phyloP scores from a whole-genome alignment of 768 basidiomycete genomes.

The Lentinus tigrinus region DNA sequence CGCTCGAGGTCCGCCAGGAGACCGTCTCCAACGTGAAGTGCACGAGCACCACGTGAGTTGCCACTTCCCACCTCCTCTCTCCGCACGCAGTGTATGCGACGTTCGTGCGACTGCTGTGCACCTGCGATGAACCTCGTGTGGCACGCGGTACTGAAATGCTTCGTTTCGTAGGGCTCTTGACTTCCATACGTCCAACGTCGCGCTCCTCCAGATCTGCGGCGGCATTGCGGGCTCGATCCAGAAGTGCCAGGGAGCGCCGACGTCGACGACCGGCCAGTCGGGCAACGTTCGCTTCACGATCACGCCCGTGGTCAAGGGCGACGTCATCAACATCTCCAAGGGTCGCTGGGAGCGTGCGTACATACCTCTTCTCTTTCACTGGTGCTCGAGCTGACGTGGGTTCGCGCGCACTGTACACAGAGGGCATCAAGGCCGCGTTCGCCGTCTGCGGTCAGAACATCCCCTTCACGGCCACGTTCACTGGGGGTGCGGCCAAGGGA shows the following conservation, averaged over 20 bases:
- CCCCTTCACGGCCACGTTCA: slow-evolving; percentile 26
- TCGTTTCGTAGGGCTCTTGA: slow-evolving; percentile 19
- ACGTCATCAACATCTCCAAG: slow-evolving; percentile 28
- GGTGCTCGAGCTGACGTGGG: background rate
- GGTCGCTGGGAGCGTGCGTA: slow-evolving; percentile 29
- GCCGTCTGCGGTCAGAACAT: slow-evolving; percentile 27
- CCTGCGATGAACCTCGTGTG: background rate
- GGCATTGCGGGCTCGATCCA: slow-evolving; percentile 29
- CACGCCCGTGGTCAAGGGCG: slow-evolving; percentile 21
- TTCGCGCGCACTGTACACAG: background rate
- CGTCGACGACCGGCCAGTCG: slow-evolving; percentile 22
- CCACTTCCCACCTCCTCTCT: background rate
- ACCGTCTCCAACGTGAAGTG: slow-evolving; percentile 22
- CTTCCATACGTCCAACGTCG: slow-evolving; percentile 29
- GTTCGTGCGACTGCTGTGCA: background rate
- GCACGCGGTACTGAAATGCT: background rate
- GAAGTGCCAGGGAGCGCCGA: slow-evolving; percentile 28
- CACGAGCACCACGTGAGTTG: slow-evolving; percentile 17
- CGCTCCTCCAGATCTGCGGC: slow-evolving; percentile 29
- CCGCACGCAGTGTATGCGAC: background rate
- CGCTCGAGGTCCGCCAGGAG: slow-evolving; percentile 20
- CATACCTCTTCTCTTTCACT: background rate
- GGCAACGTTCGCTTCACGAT: slow-evolving; percentile 26
- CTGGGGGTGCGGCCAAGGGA: slow-evolving; percentile 23
- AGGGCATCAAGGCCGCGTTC: slow-evolving; percentile 28